Percentiles rank a stretch among this genome's conserved stretches.
Conservation (phyloP, 495 filamentous ascomycete species). For the Aspergillus sclerotiicarbonarius region DNA sequence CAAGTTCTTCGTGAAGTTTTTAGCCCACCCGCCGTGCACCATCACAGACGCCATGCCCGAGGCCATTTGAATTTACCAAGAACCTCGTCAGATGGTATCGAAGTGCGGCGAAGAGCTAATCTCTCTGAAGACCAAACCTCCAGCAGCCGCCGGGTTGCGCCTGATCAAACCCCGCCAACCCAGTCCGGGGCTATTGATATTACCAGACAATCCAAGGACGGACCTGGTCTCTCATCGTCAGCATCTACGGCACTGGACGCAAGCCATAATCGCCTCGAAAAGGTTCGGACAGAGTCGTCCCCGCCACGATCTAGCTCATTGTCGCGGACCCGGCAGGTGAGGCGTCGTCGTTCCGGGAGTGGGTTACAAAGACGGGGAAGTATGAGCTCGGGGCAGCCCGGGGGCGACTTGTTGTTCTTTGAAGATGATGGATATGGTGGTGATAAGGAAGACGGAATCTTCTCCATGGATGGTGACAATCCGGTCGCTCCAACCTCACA, state of each 20-base stretch:
- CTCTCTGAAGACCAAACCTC: conserved; percentile 33
- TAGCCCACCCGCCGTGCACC: conserved; percentile 74
- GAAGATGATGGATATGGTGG: conserved; percentile 84
- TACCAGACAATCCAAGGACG: conserved; percentile 21
- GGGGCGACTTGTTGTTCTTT: conserved; percentile 76
- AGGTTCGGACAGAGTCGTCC: conserved; percentile 30
- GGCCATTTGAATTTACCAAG: conserved; percentile 58
- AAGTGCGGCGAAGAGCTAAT: conserved; percentile 31
- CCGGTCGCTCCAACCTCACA: conserved; percentile 18
- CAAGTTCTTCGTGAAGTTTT: conserved; percentile 96
- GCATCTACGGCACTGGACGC: conserved; percentile 43
- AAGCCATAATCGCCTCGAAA: conserved; percentile 34
- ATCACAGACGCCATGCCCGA: conserved; percentile 58
- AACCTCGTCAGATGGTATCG: conserved; percentile 37
- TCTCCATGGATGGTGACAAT: conserved; percentile 65
- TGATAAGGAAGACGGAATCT: conserved; percentile 72
- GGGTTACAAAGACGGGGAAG: conserved; percentile 68
- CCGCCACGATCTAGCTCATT: conserved; percentile 34
- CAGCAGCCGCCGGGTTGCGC: conserved; percentile 21
- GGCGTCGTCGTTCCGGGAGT: conserved; percentile 75
- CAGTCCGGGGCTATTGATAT: conserved; percentile 35
- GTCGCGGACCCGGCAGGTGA: conserved; percentile 29
- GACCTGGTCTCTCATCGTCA: conserved; percentile 40
- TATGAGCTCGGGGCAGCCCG: conserved; percentile 55
- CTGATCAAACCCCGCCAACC: conserved; percentile 16